Evolutionary conservation across 164 flowering plant species (phyloP).

Genomic region (Pachysandra terminalis): DNA sequence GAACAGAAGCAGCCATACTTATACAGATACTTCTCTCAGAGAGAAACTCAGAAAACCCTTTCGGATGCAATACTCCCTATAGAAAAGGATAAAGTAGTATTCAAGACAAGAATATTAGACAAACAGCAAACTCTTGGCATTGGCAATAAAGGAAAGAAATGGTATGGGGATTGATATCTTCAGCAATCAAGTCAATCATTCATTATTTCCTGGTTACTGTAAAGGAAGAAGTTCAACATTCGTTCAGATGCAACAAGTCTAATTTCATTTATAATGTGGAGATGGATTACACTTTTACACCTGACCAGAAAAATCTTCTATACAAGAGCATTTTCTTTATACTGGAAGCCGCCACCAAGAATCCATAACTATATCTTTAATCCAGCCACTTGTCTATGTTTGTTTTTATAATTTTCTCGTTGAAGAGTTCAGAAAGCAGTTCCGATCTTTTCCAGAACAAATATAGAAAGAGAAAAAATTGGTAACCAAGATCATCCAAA

Average conservation of each 20-base stretch:
- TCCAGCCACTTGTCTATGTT: background rate
- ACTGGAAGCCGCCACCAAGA: background rate
- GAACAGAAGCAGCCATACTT: slow-evolving; percentile 82
- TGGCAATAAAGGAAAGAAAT: background rate
- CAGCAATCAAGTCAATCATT: background rate
- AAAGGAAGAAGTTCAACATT: background rate
- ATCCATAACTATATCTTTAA: background rate
- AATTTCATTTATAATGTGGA: background rate
- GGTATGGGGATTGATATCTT: background rate
- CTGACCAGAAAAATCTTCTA: background rate
- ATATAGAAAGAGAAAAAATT: no score
- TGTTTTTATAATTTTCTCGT: no score
- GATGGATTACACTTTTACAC: background rate
- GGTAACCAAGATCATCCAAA: no score
- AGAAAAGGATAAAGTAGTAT: background rate
- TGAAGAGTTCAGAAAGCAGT: background rate
- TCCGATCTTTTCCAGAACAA: no score
- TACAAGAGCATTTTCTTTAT: background rate
- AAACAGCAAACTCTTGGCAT: background rate
- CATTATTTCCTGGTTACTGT: background rate
- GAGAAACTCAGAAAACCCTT: slow-evolving; percentile 39
- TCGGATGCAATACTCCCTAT: slow-evolving; percentile 66
- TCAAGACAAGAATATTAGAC: slow-evolving; percentile 2
- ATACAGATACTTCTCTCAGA: slow-evolving; percentile 48
- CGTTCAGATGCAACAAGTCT: background rate